Evolutionary conservation across 164 flowering plant species (phyloP), one percentile per base, ranked within the genome.

Genomic region (Malania oleifera): DNA sequence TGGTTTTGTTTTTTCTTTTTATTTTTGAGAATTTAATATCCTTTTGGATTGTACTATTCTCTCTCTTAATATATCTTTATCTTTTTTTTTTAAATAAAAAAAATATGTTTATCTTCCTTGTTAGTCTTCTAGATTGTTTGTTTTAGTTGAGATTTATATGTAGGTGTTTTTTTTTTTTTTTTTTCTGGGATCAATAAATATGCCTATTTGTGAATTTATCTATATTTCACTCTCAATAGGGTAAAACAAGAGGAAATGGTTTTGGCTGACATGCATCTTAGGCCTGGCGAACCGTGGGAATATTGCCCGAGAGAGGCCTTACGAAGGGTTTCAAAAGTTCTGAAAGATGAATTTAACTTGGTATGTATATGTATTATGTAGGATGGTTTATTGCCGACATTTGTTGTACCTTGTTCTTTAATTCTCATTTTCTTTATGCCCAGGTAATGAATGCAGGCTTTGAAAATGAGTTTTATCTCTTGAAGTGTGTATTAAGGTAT

Each of bases 381-480:
- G 15, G 35, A 52, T 23, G 18, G 10, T 22, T 37, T 47, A 5
- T 38, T 5, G 35, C n/a, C 37, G 17, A 43, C 1, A 45, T 64
- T 13, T 63, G 22, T 25, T 26, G 40, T 48, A 11, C 46, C 46
- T 60, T 4, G 7, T 39, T 53, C 29, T 47, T 54, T 44, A 52
- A 50, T 41, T 37, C 20, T 12, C 1, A 15, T 11, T n/a, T 61
- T 3, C 7, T 54, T 44, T 47, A 41, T 73, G 37, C 70, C 14
- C 79, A 95, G 99, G 90, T 72, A 62, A 56, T 91, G 81, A 82
- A 81, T 74, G 90, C 96, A 56, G 99, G 99, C 29, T 95, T 95
- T 63, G 99, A 95, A 64, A 84, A 73, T 72, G 99, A 95, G 71
- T 95, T 95, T 63, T 81, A 70, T 66, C 81, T 95, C 47, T 76